Evolutionary conservation across 148 eudicot genomes (phyloP).

Genomic region (Spergularia marina): DNA sequence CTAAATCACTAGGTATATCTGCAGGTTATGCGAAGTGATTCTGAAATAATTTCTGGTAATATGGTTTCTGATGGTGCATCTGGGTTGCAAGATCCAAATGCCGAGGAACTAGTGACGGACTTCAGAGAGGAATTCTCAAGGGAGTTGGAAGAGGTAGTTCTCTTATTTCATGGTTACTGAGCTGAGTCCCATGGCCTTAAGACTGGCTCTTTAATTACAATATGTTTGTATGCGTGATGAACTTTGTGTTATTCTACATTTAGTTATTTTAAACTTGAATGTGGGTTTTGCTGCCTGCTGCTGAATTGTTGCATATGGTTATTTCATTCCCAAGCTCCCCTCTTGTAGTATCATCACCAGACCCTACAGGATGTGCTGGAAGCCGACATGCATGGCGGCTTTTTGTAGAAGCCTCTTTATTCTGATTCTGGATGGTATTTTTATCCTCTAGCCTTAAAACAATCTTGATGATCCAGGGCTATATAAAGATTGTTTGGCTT

Average conservation of each 20-base stretch:
- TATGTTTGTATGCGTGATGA: background rate
- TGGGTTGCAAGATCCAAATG: constrained; percentile 50
- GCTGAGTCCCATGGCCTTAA: background rate
- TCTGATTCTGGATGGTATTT: too few species aligned
- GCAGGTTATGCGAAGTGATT: constrained; percentile 55
- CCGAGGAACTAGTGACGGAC: constrained; percentile 53
- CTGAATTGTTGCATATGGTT: background rate
- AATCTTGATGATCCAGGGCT: too few species aligned
- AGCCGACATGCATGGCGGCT: too few species aligned
- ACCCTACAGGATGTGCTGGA: too few species aligned
- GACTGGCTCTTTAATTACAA: background rate
- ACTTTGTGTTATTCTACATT: background rate
- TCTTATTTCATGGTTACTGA: background rate
- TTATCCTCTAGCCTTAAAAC: too few species aligned
- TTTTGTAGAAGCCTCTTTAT: too few species aligned
- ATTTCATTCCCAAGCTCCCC: background rate
- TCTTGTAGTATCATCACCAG: background rate
- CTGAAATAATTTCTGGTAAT: constrained; percentile 25
- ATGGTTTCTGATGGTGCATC: constrained; percentile 45
- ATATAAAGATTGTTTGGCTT: too few species aligned
- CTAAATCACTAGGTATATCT: background rate
- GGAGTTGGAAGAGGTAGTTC: constrained; percentile 73
- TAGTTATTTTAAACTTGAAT: background rate
- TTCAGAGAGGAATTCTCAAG: constrained; percentile 74
- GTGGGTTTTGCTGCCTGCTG: constrained; percentile 2